Base-by-base conservation (phyloP, 2,329 filamentous ascomycete genomes). In the Aspergillus unguis region DNA sequence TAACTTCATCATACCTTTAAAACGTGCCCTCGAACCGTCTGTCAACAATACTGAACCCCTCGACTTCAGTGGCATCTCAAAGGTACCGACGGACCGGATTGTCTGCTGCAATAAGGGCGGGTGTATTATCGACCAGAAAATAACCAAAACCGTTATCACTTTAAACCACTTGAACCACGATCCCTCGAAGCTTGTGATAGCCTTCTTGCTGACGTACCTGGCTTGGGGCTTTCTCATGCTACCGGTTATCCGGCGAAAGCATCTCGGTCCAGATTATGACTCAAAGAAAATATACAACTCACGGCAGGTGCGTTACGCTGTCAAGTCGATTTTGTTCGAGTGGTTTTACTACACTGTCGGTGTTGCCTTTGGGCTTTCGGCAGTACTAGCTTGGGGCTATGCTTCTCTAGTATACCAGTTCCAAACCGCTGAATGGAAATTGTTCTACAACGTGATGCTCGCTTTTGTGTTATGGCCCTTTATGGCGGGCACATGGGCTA, bases 1-100 rank as follows among this genome's bases (percentile, higher is more conserved):
- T 58, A 67, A 71, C 17, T 73, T 73, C 33, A 65, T 71, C 37
- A 72, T 72, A 11, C 70, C 69, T 6, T 45, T 70, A 37, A 64
- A 62, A 47, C 64, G 63, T 23, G 41, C 32, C n/a, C n/a, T 51
- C 43, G 26, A 26, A 7, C n/a, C 32, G 3, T 4, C 17, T 10
- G 23, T 25, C 37, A n/a, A 1, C 47, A 50, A 31, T 25, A 35
- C 17, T 7, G 25, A 44, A 23, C 25, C 29, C 5, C n/a, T 55
- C 23, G 23, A 41, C 25, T 26, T 38, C 9, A 42, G 28, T 9
- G 23, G 4, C 33, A 42, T 41, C n/a, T 31, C 29, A 28, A 6
- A 38, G 9, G 37, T 28, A 5, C 38, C 29, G 3, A 4, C 45
- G 6, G 17, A 40, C 32, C 25, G 29, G 17, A 37, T 44, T 23